Evolutionary conservation across 306 rosid genomes (phyloP).

Genomic region (Mucuna pruriens): DNA sequence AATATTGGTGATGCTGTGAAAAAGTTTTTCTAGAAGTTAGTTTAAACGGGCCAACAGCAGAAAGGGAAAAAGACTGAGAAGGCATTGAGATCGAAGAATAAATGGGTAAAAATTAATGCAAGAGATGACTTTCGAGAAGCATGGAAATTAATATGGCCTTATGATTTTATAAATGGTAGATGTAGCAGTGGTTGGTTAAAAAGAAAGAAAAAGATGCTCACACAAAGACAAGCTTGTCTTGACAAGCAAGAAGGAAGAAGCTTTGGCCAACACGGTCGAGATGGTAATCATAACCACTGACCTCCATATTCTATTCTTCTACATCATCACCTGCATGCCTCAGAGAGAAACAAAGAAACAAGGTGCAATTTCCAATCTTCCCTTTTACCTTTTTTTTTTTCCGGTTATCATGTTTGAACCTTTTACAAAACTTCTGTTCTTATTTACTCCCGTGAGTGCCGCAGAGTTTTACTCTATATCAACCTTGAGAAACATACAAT

Average conservation of each 20-base stretch:
- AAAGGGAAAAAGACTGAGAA: not conserved
- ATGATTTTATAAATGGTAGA: conserved; percentile 18
- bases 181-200: not conserved
- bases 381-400: not conserved
- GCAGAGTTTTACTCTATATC: not conserved
- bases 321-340: conserved; percentile 29
- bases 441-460: not conserved
- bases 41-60: conserved; percentile 25
- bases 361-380: conserved; percentile 45
- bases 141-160: not conserved
- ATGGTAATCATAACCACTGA: conserved; percentile 34
- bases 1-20: not conserved
- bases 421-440: not conserved
- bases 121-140: not conserved
- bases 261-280: conserved; percentile 27
- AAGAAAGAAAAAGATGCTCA: not conserved
- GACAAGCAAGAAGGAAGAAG: conserved; percentile 40
- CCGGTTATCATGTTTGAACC: not conserved
- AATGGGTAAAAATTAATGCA: conserved; percentile 19
- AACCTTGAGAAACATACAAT: not conserved
- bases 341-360: not conserved
- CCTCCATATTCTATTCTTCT: not conserved
- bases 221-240: conserved; percentile 21
- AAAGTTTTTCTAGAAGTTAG: conserved; percentile 1
- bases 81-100: conserved; percentile 1